Evolutionary conservation across 2,329 filamentous ascomycete species (phyloP).

Genomic region (Aspergillus transmontanensis): DNA sequence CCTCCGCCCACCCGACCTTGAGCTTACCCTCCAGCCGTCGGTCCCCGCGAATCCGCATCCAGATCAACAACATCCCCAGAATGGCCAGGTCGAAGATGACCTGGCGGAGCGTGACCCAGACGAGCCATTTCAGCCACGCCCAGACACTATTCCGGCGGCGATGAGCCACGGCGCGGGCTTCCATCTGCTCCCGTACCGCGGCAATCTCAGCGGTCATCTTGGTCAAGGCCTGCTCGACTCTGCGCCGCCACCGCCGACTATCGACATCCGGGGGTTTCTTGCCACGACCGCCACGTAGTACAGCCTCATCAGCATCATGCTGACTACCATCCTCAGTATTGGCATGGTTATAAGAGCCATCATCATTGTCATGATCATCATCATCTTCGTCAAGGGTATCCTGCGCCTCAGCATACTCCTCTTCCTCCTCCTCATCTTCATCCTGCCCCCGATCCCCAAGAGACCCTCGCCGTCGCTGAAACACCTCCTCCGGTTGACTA

Average conservation of each 20-base stretch:
- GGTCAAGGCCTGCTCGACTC: constrained; percentile 82
- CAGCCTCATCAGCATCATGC: constrained; percentile 2
- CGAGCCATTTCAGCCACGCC: constrained; percentile 70
- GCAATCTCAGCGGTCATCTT: constrained; percentile 92
- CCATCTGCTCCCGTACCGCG: constrained; percentile 87
- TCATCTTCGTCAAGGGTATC: constrained; percentile 35
- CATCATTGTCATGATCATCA: constrained; percentile 14
- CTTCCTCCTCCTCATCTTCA: constrained; percentile 38
- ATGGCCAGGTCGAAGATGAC: constrained; percentile 68
- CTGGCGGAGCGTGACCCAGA: constrained; percentile 73
- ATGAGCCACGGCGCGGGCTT: constrained; percentile 71
- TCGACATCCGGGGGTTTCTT: constrained; percentile 20
- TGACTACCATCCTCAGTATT: constrained; percentile 8
- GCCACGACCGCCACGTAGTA: constrained; percentile 1
- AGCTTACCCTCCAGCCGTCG: constrained; percentile 44
- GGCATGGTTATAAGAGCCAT: constrained; percentile 7
- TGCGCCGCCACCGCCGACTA: constrained; percentile 71
- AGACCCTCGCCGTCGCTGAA: constrained; percentile 42
- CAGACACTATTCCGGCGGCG: constrained; percentile 65
- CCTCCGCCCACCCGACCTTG: constrained; percentile 33
- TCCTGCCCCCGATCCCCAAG: constrained; percentile 39
- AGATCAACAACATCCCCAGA: constrained; percentile 45
- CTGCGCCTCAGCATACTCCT: constrained; percentile 40
- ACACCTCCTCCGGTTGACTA: constrained; percentile 75
- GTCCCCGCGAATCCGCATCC: constrained; percentile 46